Evolutionary conservation across 805 yeast genomes (phyloP).

Genomic region (Candida sanyiensis): DNA sequence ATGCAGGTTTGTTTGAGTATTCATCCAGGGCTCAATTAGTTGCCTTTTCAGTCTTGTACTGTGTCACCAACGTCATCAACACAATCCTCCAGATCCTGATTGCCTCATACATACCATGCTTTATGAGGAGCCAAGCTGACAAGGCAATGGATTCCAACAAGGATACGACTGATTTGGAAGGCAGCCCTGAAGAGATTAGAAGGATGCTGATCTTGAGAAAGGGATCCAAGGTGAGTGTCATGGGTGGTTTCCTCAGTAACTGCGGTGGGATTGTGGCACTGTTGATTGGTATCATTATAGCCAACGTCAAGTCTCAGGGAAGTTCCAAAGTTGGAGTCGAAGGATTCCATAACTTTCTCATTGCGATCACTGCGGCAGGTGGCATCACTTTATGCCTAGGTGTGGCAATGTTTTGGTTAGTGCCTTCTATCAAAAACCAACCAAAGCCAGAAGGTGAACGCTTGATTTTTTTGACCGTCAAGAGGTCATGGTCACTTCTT

Average conservation of each 20-base stretch:
- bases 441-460: constrained; percentile 25
- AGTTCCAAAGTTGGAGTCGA: constrained; percentile 20
- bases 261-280: constrained; percentile 35
- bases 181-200: constrained; percentile 24
- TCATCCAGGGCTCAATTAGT: constrained; percentile 21
- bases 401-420: constrained; percentile 23
- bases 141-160: constrained; percentile 12
- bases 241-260: constrained; percentile 34
- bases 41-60: constrained; percentile 29
- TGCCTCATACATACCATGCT: constrained; percentile 36
- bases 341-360: constrained; percentile 31
- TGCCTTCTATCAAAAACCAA: constrained; percentile 31
- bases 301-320: constrained; percentile 25
- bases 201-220: constrained; percentile 25
- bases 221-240: constrained; percentile 33
- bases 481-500: constrained; percentile 25
- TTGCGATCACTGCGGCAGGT: constrained; percentile 37
- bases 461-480: constrained; percentile 26
- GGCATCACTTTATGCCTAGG: constrained; percentile 29
- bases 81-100: constrained; percentile 34
- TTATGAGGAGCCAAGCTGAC: constrained; percentile 31
- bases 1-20: constrained; percentile 27
- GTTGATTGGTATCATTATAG: constrained; percentile 34
- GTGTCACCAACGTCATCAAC: constrained; percentile 27
- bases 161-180: not conserved